These are phyloP conservation scores for Nakazawaea ambrosiae DNA, from an alignment of 805 yeast genomes.

Conservation along the genomic window DNA sequence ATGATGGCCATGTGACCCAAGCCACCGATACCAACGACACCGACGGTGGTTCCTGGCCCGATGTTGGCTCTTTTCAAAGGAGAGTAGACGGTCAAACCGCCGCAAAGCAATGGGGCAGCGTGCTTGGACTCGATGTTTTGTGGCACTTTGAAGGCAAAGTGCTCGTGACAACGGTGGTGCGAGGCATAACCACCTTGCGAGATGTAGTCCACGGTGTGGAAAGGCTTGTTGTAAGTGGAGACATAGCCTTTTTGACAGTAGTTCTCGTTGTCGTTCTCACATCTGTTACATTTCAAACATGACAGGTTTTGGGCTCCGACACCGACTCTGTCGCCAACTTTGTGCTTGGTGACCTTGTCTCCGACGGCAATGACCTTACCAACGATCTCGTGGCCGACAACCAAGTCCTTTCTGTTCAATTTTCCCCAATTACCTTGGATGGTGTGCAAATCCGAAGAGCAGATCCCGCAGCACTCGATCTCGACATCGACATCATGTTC, in stretches of 20 bases:
- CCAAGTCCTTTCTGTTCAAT: slow-evolving; percentile 13
- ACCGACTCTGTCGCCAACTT: slow-evolving; percentile 45
- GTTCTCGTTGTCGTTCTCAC: slow-evolving; percentile 28
- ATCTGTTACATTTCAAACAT: slow-evolving; percentile 33
- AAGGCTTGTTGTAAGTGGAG: slow-evolving; percentile 44
- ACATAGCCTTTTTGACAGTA: slow-evolving; percentile 40
- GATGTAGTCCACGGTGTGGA: slow-evolving; percentile 36
- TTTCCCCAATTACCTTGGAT: slow-evolving; percentile 32
- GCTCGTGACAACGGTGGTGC: slow-evolving; percentile 35
- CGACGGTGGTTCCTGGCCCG: slow-evolving; percentile 44
- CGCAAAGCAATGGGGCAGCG: slow-evolving; percentile 52
- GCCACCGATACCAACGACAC: slow-evolving; percentile 52
- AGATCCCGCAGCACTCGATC: slow-evolving; percentile 40
- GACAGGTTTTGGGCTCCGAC: slow-evolving; percentile 38
- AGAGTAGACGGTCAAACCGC: slow-evolving; percentile 47
- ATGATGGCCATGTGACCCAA: slow-evolving; percentile 50
- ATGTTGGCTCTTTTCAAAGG: slow-evolving; percentile 36
- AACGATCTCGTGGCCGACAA: slow-evolving; percentile 42
- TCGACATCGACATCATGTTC: slow-evolving; percentile 34
- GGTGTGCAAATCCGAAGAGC: slow-evolving; percentile 46
- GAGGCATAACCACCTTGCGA: slow-evolving; percentile 45
- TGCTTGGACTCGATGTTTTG: slow-evolving; percentile 31
- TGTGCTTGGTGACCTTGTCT: slow-evolving; percentile 24
- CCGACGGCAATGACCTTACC: slow-evolving; percentile 36
- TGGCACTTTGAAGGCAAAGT: slow-evolving; percentile 42